Base-by-base conservation (phyloP, 2,329 filamentous ascomycete genomes). In the Cordyceps militaris region DNA sequence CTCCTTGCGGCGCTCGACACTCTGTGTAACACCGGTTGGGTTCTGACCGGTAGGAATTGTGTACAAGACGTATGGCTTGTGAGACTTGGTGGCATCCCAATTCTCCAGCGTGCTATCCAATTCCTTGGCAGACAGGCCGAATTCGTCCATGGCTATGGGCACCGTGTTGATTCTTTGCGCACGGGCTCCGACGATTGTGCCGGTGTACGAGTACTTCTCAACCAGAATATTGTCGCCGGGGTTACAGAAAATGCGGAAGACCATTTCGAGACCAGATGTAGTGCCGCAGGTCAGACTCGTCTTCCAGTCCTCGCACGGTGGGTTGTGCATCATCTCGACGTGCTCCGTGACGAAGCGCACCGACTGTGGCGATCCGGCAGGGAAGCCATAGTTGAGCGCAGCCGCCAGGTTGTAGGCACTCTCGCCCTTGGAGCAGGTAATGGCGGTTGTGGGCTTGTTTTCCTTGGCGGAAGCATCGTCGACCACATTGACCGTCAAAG, bases 21-120 rank as follows among this genome's bases (percentile, higher is more conserved):
- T 78, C 70, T 91, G 87, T 5, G 89, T 94, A 11, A 88, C 84
- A 21, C 90, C 89, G 0, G 90, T 94, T 0, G 90, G 90, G 70
- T 95, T 95, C 72, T 94, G 89, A 0, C 90, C 90, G 0, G 87
- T 88, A 0, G 79, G 79, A n/a, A 82, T 78, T 1, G 77, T 81
- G 63, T 81, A 81, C n/a, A 81, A 62, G 2, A 81, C 68, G 34
- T 74, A 71, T 7, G 79, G 79, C 63, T 76, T 79, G 7, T 65
- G 67, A 4, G 71, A 70, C 7, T 71, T 65, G 3, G 65, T 66
- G 1, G 14, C 52, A 64, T 89, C 82, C 88, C 88, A 91, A 63
- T 79, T 83, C 59, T 72, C 78, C 43, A 91, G 73, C 13, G 88
- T 74, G 6, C 80, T 71, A 63, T 90, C 86, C 60, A 91, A 76